These are phyloP conservation scores for Combretum micranthum DNA, from an alignment of 345 rosid genomes.

Conservation along the genomic window DNA sequence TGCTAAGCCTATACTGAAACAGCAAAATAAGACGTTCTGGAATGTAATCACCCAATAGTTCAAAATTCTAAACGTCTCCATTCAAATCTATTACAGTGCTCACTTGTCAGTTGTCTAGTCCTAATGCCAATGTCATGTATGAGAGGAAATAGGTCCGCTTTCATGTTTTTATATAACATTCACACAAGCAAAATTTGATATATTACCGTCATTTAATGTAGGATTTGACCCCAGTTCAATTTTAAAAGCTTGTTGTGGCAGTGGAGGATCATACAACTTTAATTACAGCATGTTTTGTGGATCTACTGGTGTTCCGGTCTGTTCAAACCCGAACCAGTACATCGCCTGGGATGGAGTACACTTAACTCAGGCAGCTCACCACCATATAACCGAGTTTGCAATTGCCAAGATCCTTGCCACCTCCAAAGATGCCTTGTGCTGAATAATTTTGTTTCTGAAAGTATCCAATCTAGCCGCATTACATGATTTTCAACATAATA, in stretches of 20 bases:
- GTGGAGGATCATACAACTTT: slow-evolving; percentile 15
- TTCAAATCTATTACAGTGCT: too few species aligned
- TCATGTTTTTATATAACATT: too few species aligned
- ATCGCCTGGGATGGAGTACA: slow-evolving; percentile 22
- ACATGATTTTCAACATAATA: too few species aligned
- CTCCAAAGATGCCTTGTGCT: background rate
- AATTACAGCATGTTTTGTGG: slow-evolving; percentile 9
- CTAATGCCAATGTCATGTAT: too few species aligned
- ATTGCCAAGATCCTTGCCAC: background rate
- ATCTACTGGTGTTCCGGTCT: background rate
- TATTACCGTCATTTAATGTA: background rate
- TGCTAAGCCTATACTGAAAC: too few species aligned
- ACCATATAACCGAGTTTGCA: slow-evolving; percentile 4
- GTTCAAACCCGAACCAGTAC: slow-evolving; percentile 9
- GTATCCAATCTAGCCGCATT: too few species aligned
- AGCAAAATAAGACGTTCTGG: too few species aligned
- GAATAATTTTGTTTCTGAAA: too few species aligned
- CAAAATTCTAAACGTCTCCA: too few species aligned
- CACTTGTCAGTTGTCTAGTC: too few species aligned
- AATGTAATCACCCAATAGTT: too few species aligned
- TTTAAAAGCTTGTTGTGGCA: slow-evolving; percentile 16
- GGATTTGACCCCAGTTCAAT: slow-evolving; percentile 8
- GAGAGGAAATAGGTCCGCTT: background rate
- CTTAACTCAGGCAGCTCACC: slow-evolving; percentile 11
- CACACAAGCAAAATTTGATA: background rate